These are phyloP conservation scores for Panus rudis DNA, from an alignment of 768 basidiomycete species.

Conservation along the genomic window DNA sequence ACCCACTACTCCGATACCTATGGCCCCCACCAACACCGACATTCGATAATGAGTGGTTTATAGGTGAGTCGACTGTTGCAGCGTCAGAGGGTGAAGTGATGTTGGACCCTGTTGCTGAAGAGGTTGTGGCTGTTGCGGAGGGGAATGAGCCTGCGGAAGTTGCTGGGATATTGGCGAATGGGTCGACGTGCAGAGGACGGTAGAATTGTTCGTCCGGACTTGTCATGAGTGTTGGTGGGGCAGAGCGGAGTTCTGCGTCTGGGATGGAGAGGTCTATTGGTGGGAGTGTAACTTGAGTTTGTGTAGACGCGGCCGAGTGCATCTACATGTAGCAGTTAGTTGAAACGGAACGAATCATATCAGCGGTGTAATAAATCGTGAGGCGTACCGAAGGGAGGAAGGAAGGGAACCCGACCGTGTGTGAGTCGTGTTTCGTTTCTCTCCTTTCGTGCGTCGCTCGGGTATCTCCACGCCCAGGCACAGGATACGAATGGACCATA, in stretches of 20 bases:
- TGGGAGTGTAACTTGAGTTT: conserved; percentile 9
- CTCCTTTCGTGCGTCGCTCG: conserved; percentile 19
- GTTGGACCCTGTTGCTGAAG: conserved; percentile 5
- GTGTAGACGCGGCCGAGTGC: too few species aligned
- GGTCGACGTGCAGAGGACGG: conserved; percentile 8
- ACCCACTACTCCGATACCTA: background rate
- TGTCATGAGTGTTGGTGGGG: conserved; percentile 7
- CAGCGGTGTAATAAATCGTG: too few species aligned
- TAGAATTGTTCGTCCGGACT: conserved; percentile 9
- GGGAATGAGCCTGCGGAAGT: conserved; percentile 18
- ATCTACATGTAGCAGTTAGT: background rate
- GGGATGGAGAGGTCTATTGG: background rate
- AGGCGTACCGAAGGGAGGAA: too few species aligned
- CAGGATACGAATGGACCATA: conserved; percentile 65
- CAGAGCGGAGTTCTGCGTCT: conserved; percentile 9
- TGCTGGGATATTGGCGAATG: conserved; percentile 15
- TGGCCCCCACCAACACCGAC: background rate
- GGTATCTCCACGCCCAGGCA: conserved; percentile 20
- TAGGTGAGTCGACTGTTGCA: background rate
- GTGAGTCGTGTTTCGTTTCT: too few species aligned
- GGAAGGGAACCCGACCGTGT: too few species aligned
- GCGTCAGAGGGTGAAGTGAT: conserved; percentile 10
- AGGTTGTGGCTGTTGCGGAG: conserved; percentile 2
- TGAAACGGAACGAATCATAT: too few species aligned
- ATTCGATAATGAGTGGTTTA: background rate